These are phyloP conservation scores for Suhomyces taliae DNA, from an alignment of 1,139 yeast genomes.

Conservation along the genomic window DNA sequence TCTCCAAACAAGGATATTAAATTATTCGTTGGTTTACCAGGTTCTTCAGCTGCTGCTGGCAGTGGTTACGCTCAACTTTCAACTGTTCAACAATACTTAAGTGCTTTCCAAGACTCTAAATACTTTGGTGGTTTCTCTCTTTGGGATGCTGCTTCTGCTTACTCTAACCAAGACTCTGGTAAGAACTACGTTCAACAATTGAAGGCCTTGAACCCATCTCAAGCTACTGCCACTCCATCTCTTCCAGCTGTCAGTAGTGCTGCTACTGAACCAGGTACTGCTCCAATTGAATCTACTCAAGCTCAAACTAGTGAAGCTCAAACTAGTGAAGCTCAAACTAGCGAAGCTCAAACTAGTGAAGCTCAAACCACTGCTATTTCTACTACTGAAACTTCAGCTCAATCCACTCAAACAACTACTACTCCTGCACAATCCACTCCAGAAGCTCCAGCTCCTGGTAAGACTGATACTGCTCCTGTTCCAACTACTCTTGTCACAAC, in stretches of 20 bases:
- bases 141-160: constrained; percentile 76
- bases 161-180: constrained; percentile 13
- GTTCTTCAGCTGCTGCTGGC: constrained; percentile 65
- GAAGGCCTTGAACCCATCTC: constrained; percentile 13
- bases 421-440: constrained; percentile 1
- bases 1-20: constrained; percentile 71
- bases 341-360: constrained; percentile 1
- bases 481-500: constrained; percentile 2
- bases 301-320: constrained; percentile 1
- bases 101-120: constrained; percentile 36
- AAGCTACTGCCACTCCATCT: constrained; percentile 2
- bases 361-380: constrained; percentile 1
- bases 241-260: constrained; percentile 5
- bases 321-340: constrained; percentile 1
- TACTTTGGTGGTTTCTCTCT: constrained; percentile 81
- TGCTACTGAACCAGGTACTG: constrained; percentile 4
- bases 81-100: constrained; percentile 20
- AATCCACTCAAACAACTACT: constrained; percentile 4
- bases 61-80: constrained; percentile 48
- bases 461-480: constrained; percentile 1
- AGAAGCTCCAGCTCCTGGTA: neutral
- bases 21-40: constrained; percentile 74
- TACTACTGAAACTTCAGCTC: constrained; percentile 3
- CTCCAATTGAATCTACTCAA: constrained; percentile 2
- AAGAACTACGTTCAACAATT: constrained; percentile 15